Percentiles rank a stretch among this genome's conserved stretches.
Evolutionary conservation across 352 stramenopile genomes (phyloP).

Genomic region (Globisporangium uncinulatum): DNA sequence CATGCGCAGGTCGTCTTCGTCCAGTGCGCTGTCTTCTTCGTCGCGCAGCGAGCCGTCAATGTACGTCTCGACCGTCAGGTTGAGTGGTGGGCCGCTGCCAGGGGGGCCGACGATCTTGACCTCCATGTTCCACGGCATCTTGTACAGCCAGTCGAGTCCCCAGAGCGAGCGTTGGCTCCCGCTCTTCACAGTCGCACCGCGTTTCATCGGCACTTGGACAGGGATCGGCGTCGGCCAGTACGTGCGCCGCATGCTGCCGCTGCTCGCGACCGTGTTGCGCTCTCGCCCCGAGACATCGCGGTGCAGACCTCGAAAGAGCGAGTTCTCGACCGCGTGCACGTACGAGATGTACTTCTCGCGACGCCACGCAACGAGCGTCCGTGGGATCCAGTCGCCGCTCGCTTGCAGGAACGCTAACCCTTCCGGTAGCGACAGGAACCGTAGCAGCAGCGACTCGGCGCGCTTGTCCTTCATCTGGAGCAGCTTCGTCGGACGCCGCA

Average conservation of each 20-base stretch:
- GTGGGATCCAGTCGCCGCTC: conserved; percentile 78
- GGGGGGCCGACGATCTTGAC: conserved; percentile 86
- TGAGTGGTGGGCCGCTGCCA: conserved; percentile 78
- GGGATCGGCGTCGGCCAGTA: conserved; percentile 75
- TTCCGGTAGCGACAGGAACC: conserved; percentile 76
- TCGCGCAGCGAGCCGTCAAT: conserved; percentile 78
- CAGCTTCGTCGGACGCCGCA: conserved; percentile 69
- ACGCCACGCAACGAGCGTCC: conserved; percentile 67
- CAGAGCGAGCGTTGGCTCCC: conserved; percentile 66
- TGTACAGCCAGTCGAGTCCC: conserved; percentile 86
- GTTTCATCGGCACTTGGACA: conserved; percentile 80
- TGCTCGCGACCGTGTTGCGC: conserved; percentile 24
- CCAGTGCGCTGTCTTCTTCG: conserved; percentile 52
- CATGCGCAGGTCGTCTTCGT: conserved; percentile 80
- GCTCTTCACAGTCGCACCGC: conserved; percentile 57
- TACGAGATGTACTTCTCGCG: conserved; percentile 85
- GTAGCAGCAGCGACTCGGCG: conserved; percentile 76
- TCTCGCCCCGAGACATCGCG: conserved; percentile 71
- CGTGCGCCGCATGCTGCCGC: conserved; percentile 31
- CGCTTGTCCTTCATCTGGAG: conserved; percentile 78
- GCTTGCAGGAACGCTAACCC: conserved; percentile 77
- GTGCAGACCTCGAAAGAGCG: conserved; percentile 77
- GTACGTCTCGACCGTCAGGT: conserved; percentile 84
- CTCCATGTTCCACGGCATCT: conserved; percentile 91
- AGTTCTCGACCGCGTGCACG: conserved; percentile 75